Evolutionary conservation across 495 filamentous ascomycete species (phyloP), one percentile per base, ranked within the genome.

Genomic region (Neurospora sp.): DNA sequence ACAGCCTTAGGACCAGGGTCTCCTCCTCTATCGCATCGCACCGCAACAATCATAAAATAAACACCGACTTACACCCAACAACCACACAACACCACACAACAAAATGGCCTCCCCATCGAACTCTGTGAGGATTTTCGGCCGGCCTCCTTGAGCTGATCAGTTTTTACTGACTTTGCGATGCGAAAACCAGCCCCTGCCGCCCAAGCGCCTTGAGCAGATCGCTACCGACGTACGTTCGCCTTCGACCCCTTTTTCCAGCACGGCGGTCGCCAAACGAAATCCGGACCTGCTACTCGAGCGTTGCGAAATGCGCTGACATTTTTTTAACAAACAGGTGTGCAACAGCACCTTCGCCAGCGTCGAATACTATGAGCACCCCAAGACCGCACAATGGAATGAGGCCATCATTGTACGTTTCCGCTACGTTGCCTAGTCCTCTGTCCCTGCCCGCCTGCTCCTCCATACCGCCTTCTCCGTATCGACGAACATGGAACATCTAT

Each of bases 341-440:
- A 89, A 93, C 76, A 85, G 86, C 73, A 89, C 93, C 72, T 86
- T 99, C 76, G 87, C 88, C 70, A 86, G 83, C 74, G 88, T 87
- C 69, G 87, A 92, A 45, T 88, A 82, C 82, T 99, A 99, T 81
- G 91, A 96, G 70, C 96, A 98, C 81, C 79, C 89, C 70, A 87
- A 88, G 72, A 94, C 94, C 70, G 88, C 90, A 73, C 81, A 86
- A 69, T 98, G 96, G 96, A 99, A 98, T 83, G 89, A 89, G 28
- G 82, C 86, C 71, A 98, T 99, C 81, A 97, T 99, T 80, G 94
- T 97, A 88, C 76, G 89, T 84, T 70, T 38, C 24, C 24, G 21
- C 21, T 34, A 34, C 11, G 15, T 37, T 43, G n/a, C 34, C 28
- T 1, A 19, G 39, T 38, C 39, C 31, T 54, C 28, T 28, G 48